phyloP scores from a whole-genome alignment of 306 rosid genomes.

The Malus sieversii region DNA sequence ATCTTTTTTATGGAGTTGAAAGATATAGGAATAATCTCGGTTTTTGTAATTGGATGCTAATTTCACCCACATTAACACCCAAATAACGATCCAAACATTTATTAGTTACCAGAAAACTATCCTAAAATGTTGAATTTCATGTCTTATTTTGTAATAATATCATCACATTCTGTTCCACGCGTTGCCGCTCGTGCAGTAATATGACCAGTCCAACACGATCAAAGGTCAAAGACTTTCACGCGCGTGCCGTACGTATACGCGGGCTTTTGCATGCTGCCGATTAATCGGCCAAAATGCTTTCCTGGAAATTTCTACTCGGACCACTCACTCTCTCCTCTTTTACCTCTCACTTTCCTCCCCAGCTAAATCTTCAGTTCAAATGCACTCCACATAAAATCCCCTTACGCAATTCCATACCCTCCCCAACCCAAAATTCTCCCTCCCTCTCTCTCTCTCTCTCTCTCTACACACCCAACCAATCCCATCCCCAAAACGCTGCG shows the following conservation, averaged over 20 bases:
- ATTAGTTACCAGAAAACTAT: neutral
- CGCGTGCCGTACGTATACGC: neutral
- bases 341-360: neutral
- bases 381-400: slow-evolving; percentile 25
- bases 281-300: slow-evolving; percentile 20
- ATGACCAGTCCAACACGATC: neutral
- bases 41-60: too few species aligned
- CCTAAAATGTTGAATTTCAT: neutral
- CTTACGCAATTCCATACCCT: slow-evolving; percentile 4
- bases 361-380: slow-evolving; percentile 21
- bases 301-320: slow-evolving; percentile 13
- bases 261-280: neutral
- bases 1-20: neutral
- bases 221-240: neutral
- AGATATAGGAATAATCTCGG: neutral
- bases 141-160: too few species aligned
- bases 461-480: neutral
- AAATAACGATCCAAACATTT: neutral
- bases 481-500: too few species aligned
- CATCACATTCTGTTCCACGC: too few species aligned
- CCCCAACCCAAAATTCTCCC: neutral
- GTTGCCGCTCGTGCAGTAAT: too few species aligned
- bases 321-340: neutral
- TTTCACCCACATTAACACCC: neutral
- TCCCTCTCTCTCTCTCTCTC: neutral